Base-by-base conservation (phyloP, 257 asterid species). In the Lantana camara region DNA sequence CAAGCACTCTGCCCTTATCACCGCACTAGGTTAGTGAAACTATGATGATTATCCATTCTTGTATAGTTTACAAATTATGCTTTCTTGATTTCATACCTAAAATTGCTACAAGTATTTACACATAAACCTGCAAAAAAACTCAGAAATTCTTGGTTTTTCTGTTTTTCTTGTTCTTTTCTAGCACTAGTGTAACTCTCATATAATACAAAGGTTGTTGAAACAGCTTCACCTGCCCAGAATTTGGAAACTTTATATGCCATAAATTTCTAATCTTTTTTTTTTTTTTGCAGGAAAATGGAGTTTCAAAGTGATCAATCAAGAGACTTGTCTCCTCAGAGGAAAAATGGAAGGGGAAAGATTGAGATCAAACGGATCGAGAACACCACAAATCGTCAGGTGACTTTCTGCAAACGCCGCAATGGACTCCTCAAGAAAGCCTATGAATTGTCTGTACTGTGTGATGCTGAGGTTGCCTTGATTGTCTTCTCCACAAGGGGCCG, bases 301-400 rank as follows among this genome's bases (percentile, higher is more conserved):
- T 71, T 73, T 61, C 83, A 73, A 57, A 85, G 87, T 71, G 95
- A 80, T 54, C 80, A 64, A 74, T 77, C 93, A 16, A 75, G 89
- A 54, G 98, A 89, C 68, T 63, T 70, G 64, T 87, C 96, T 3
- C 89, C 87, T 5, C 80, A 79, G 76, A 83, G 85, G 73, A 89
- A 74, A 64, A 68, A 73, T 19, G 89, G 95, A 24, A 76, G 98
- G 71, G 98, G 98, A 12, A 92, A 92, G 78, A 89, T 89, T 52
- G 95, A 80, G 82, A 92, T 92, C 77, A 92, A 89, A 77, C 78
- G 98, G 84, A 92, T 92, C 82, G 97, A 92, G 51, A 92, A 89
- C 87, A 89, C 97, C 14, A 92, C 98, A 0, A 92, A 92, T 77
- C 96, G 98, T 0, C 98, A 92, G 64, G 98, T 92, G 0, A 92